Conservation (phyloP, 1,284 basidiomycete genomes). For the Ganoderma lucidum region DNA sequence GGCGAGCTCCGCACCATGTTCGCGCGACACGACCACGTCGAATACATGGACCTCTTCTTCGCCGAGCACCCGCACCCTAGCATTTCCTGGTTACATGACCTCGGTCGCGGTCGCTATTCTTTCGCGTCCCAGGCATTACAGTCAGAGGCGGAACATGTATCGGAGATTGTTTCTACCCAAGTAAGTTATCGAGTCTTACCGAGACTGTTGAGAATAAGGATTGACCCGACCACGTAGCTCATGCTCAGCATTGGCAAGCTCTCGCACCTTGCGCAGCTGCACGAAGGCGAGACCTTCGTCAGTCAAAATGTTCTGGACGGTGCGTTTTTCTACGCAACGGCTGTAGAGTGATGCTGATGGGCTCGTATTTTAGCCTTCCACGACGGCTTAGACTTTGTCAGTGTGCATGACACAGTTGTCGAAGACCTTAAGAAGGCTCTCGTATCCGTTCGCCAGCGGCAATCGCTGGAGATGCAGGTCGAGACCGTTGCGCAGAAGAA, state of each 20-base stretch:
- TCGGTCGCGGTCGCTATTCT: constrained; percentile 75
- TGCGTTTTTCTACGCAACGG: constrained; percentile 39
- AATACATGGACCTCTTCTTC: constrained; percentile 83
- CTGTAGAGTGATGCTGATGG: constrained; percentile 15
- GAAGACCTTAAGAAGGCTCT: constrained; percentile 64
- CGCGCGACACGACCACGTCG: constrained; percentile 66
- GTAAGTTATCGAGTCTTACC: constrained; percentile 50
- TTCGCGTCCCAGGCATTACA: constrained; percentile 74
- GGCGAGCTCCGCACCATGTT: constrained; percentile 81
- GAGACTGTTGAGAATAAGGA: background rate
- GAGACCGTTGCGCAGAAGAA: constrained; percentile 66
- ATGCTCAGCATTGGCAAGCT: constrained; percentile 94
- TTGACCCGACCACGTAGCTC: constrained; percentile 56
- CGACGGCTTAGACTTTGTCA: constrained; percentile 77
- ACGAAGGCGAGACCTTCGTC: constrained; percentile 58
- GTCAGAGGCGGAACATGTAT: constrained; percentile 63
- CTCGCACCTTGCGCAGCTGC: constrained; percentile 78
- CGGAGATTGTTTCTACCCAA: constrained; percentile 74
- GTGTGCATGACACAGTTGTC: constrained; percentile 71
- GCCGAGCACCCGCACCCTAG: constrained; percentile 64
- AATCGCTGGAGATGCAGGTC: constrained; percentile 72
- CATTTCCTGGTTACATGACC: constrained; percentile 92
- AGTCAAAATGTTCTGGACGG: constrained; percentile 65
- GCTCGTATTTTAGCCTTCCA: constrained; percentile 62
- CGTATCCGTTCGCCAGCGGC: constrained; percentile 57